Conservation (phyloP, 208 protist species). For the Trypanosoma boissoni region DNA sequence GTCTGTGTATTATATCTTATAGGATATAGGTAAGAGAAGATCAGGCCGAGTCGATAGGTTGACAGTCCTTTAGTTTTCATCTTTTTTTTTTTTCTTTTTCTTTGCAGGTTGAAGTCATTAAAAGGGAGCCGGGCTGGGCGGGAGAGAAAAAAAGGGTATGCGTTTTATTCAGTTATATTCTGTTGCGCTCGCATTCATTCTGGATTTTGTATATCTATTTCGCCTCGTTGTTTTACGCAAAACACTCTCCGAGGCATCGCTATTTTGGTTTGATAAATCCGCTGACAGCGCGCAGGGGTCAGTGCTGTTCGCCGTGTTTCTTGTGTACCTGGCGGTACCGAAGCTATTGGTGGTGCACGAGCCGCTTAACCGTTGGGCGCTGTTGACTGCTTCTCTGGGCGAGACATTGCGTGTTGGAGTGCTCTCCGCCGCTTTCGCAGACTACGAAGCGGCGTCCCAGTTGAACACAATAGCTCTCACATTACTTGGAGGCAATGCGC, state of each 20-base stretch:
- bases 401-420: slow-evolving; percentile 44
- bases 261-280: slow-evolving; percentile 44
- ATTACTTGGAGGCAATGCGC: slow-evolving; percentile 45
- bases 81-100: too few species aligned
- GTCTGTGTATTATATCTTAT: too few species aligned
- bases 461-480: slow-evolving; percentile 60
- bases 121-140: slow-evolving; percentile 3
- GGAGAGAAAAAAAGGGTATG: slow-evolving; percentile 15
- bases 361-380: slow-evolving; percentile 53
- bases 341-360: slow-evolving; percentile 47
- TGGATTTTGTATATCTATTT: slow-evolving; percentile 18
- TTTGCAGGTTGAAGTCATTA: not conserved
- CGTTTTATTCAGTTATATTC: slow-evolving; percentile 59
- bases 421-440: slow-evolving; percentile 35
- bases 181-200: slow-evolving; percentile 15
- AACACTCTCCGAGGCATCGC: slow-evolving; percentile 11
- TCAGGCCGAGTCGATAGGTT: too few species aligned
- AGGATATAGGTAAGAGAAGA: too few species aligned
- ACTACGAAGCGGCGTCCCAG: slow-evolving; percentile 35
- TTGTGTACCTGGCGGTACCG: slow-evolving; percentile 46
- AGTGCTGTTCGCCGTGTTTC: slow-evolving; percentile 31
- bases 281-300: slow-evolving; percentile 37
- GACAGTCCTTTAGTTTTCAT: too few species aligned
- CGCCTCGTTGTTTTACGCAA: slow-evolving; percentile 6
- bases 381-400: slow-evolving; percentile 40